These are phyloP conservation scores for Wallacemonas sp. DNA, from an alignment of 208 protist species.

Conservation along the genomic window DNA sequence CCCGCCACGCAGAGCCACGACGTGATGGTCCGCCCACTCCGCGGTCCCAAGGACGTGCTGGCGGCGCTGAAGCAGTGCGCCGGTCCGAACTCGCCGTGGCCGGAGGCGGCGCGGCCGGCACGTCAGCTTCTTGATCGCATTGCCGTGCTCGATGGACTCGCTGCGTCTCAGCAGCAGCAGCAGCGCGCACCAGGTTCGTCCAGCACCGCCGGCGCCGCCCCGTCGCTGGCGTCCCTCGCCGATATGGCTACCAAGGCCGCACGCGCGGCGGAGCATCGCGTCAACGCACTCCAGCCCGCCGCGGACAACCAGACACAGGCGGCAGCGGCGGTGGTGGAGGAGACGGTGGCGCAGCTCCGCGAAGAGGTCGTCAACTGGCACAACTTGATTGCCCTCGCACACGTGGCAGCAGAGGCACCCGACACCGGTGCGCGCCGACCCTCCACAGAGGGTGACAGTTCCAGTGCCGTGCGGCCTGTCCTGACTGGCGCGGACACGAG, in stretches of 20 bases:
- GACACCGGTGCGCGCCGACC: not conserved
- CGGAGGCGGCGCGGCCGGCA: slow-evolving; percentile 29
- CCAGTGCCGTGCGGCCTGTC: too few species aligned
- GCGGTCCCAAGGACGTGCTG: slow-evolving; percentile 24
- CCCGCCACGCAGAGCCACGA: too few species aligned
- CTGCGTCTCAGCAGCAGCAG: not conserved
- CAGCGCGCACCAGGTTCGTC: too few species aligned
- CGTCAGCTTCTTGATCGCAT: slow-evolving; percentile 26
- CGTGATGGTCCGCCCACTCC: too few species aligned
- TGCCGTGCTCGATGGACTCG: not conserved
- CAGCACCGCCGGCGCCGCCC: too few species aligned
- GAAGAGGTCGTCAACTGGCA: slow-evolving; percentile 5
- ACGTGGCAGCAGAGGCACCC: not conserved
- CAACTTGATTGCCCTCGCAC: not conserved
- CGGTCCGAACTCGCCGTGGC: slow-evolving; percentile 19
- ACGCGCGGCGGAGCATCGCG: not conserved
- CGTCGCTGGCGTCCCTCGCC: not conserved
- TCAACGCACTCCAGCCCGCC: not conserved
- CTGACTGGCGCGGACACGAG: not conserved
- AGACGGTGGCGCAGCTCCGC: not conserved
- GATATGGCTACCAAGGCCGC: not conserved
- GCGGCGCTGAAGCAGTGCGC: slow-evolving; percentile 19
- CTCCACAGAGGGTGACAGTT: too few species aligned
- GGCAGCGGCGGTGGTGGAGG: too few species aligned
- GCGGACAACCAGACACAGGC: too few species aligned